phyloP scores from a whole-genome alignment of 1,284 basidiomycete genomes.

The Heterobasidion annosum region DNA sequence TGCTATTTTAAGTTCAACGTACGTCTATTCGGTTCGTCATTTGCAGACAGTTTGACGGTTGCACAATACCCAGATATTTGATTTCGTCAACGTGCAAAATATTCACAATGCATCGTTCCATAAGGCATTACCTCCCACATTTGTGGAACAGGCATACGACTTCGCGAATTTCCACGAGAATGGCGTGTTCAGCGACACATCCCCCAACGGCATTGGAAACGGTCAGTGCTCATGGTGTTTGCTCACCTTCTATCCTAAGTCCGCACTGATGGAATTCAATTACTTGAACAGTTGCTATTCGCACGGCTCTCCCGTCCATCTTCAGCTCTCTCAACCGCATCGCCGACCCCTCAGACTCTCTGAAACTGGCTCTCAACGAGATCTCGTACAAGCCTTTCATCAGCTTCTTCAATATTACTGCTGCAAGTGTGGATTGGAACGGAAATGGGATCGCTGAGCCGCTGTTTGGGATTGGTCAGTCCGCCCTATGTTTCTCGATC shows the following conservation, averaged over 20 bases:
- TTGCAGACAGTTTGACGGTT: not conserved
- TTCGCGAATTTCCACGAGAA: conserved; percentile 44
- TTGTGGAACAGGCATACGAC: conserved; percentile 27
- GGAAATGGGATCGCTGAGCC: conserved; percentile 15
- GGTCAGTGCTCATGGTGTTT: conserved; percentile 16
- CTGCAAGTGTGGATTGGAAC: conserved; percentile 19
- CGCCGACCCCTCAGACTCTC: conserved; percentile 25
- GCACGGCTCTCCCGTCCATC: conserved; percentile 35
- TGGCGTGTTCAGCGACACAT: conserved; percentile 32
- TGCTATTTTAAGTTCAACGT: not conserved
- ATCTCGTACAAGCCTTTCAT: conserved; percentile 48
- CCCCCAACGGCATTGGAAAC: conserved; percentile 32
- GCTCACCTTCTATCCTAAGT: not conserved
- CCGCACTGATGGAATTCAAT: not conserved
- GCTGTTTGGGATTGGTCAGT: conserved; percentile 16
- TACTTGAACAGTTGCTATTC: conserved; percentile 26
- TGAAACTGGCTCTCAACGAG: conserved; percentile 33
- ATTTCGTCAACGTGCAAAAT: conserved; percentile 40
- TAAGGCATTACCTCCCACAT: conserved; percentile 20
- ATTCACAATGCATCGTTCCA: conserved; percentile 39
- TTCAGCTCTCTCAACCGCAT: conserved; percentile 31
- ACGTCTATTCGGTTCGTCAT: not conserved
- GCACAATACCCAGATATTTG: conserved; percentile 28
- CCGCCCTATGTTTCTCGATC: not conserved
- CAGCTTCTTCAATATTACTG: conserved; percentile 37